These are phyloP conservation scores for Asterionellopsis glacialis DNA, from an alignment of 108 stramenopile species.

Conservation along the genomic window DNA sequence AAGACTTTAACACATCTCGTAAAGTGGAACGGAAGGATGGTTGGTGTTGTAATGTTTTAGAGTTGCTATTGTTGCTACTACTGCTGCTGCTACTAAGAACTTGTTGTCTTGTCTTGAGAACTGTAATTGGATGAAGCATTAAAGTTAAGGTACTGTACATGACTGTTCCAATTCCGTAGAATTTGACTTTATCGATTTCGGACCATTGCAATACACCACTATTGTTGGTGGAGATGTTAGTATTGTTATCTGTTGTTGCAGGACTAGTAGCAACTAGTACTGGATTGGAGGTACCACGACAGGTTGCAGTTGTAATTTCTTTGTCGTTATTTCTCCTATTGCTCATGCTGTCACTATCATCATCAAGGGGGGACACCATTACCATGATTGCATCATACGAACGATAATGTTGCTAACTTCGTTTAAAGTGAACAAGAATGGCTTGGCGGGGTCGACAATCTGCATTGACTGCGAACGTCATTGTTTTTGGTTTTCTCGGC, in stretches of 20 bases:
- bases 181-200: conserved; percentile 32
- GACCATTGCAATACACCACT: conserved; percentile 16
- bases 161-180: conserved; percentile 29
- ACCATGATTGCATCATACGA: too few species aligned
- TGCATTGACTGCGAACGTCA: too few species aligned
- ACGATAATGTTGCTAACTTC: too few species aligned
- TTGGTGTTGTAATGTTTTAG: conserved; percentile 2
- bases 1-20: conserved; percentile 9
- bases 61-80: neutral
- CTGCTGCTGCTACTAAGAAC: conserved; percentile 2
- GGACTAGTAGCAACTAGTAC: too few species aligned
- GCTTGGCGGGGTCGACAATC: too few species aligned
- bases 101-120: conserved; percentile 43
- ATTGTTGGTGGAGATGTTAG: neutral
- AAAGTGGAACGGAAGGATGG: neutral
- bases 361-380: too few species aligned
- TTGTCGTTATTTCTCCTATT: too few species aligned
- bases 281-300: too few species aligned
- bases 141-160: conserved; percentile 36
- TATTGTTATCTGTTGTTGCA: neutral
- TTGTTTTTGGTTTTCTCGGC: too few species aligned
- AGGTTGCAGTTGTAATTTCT: too few species aligned
- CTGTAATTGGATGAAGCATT: conserved; percentile 38
- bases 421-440: too few species aligned
- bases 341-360: too few species aligned